phyloP scores from a whole-genome alignment of 2,329 filamentous ascomycete species.

The Hypomyces perniciosus region DNA sequence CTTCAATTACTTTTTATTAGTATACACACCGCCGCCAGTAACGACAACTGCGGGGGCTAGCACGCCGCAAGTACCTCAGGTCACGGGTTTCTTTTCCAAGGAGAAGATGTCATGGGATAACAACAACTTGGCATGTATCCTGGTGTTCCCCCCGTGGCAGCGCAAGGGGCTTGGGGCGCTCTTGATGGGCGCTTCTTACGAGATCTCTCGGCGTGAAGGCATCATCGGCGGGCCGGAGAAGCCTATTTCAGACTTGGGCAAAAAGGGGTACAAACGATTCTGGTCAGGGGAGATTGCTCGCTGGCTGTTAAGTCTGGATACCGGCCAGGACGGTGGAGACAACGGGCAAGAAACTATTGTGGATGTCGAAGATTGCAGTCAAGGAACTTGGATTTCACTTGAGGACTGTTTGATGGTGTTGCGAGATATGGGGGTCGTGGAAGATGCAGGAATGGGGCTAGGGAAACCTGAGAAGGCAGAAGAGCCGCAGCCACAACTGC shows the following conservation, averaged over 20 bases:
- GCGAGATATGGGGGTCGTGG: constrained; percentile 69
- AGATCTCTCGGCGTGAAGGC: constrained; percentile 76
- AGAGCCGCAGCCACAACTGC: constrained; percentile 3
- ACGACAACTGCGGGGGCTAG: constrained; percentile 13
- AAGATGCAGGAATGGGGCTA: constrained; percentile 48
- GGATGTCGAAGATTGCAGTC: constrained; percentile 65
- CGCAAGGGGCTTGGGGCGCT: constrained; percentile 80
- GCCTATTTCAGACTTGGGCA: constrained; percentile 79
- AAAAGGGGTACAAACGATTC: constrained; percentile 74
- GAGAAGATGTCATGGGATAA: constrained; percentile 99
- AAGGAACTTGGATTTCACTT: constrained; percentile 72
- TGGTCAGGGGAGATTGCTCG: constrained; percentile 81
- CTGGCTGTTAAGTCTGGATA: constrained; percentile 48
- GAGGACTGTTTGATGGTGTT: constrained; percentile 79
- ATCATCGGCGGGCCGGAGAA: constrained; percentile 90
- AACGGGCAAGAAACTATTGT: constrained; percentile 41
- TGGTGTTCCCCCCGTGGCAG: constrained; percentile 94
- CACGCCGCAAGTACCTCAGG: constrained; percentile 28
- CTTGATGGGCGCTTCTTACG: constrained; percentile 90
- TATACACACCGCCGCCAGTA: constrained; percentile 53
- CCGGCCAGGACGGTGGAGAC: constrained; percentile 25
- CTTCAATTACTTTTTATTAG: constrained; percentile 91
- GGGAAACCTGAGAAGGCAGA: constrained; percentile 27
- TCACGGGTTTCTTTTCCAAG: constrained; percentile 97
- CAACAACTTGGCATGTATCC: constrained; percentile 94